Conservation (phyloP, 768 basidiomycete species). For the Mycena rebaudengoi region DNA sequence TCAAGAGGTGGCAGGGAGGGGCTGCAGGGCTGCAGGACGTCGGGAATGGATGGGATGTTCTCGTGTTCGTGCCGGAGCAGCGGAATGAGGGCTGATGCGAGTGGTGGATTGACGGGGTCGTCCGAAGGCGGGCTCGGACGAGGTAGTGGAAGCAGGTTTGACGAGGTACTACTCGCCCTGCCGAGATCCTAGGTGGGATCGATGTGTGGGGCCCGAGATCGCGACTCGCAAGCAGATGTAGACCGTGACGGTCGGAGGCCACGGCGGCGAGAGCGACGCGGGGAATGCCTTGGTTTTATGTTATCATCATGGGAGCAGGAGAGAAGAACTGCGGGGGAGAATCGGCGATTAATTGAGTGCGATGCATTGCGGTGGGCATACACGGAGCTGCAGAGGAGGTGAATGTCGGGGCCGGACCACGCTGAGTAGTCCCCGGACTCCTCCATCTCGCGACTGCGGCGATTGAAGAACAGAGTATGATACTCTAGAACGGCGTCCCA, state of each 20-base stretch:
- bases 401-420: neutral
- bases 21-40: no score
- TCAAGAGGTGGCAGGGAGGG: no score
- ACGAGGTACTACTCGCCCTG: neutral
- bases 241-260: neutral
- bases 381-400: neutral
- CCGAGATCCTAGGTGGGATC: neutral
- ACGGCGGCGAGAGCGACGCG: no score
- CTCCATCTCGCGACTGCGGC: neutral
- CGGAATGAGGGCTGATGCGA: no score
- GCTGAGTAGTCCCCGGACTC: neutral
- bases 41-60: no score
- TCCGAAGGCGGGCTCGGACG: neutral
- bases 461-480: neutral
- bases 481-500: neutral
- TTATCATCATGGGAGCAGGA: no score
- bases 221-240: neutral
- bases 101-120: slow-evolving; percentile 5
- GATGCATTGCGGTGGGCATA: neutral
- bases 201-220: neutral
- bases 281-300: no score
- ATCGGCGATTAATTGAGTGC: no score
- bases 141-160: neutral
- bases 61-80: no score
- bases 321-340: no score